phyloP scores from a whole-genome alignment of 805 yeast species.

The Starmerella lactis-condensi region DNA sequence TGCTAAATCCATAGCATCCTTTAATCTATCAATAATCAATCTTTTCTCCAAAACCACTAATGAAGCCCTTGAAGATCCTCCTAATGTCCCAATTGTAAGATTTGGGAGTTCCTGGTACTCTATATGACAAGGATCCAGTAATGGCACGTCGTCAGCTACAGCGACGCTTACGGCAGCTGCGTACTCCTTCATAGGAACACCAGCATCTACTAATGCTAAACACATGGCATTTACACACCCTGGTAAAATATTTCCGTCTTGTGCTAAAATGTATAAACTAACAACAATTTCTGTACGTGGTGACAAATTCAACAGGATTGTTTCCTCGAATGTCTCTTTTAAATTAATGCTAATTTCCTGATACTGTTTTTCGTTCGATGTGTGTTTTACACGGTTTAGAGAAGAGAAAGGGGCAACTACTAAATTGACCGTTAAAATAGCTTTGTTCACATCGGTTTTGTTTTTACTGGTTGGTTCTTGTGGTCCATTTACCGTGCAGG shows the following conservation, averaged over 20 bases:
- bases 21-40: slow-evolving; percentile 65
- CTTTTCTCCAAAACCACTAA: slow-evolving; percentile 62
- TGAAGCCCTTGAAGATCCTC: slow-evolving; percentile 62
- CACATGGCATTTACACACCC: slow-evolving; percentile 71
- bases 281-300: slow-evolving; percentile 72
- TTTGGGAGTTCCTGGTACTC: slow-evolving; percentile 74
- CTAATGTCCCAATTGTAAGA: slow-evolving; percentile 69
- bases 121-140: slow-evolving; percentile 61
- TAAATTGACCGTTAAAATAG: slow-evolving; percentile 44
- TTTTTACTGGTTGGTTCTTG: slow-evolving; percentile 53
- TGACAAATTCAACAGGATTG: slow-evolving; percentile 52
- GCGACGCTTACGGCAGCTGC: slow-evolving; percentile 70
- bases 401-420: slow-evolving; percentile 69
- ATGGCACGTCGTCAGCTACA: slow-evolving; percentile 52
- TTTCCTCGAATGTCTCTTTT: slow-evolving; percentile 28
- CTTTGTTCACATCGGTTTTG: slow-evolving; percentile 29
- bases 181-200: slow-evolving; percentile 83
- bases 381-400: slow-evolving; percentile 50
- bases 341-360: slow-evolving; percentile 23
- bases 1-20: slow-evolving; percentile 58
- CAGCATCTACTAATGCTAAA: slow-evolving; percentile 83
- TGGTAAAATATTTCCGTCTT: slow-evolving; percentile 78
- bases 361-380: slow-evolving; percentile 36
- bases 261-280: slow-evolving; percentile 57
- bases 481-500: slow-evolving; percentile 78